These are phyloP conservation scores for Eutypa lata DNA, from an alignment of 2,329 filamentous ascomycete species.

Conservation along the genomic window DNA sequence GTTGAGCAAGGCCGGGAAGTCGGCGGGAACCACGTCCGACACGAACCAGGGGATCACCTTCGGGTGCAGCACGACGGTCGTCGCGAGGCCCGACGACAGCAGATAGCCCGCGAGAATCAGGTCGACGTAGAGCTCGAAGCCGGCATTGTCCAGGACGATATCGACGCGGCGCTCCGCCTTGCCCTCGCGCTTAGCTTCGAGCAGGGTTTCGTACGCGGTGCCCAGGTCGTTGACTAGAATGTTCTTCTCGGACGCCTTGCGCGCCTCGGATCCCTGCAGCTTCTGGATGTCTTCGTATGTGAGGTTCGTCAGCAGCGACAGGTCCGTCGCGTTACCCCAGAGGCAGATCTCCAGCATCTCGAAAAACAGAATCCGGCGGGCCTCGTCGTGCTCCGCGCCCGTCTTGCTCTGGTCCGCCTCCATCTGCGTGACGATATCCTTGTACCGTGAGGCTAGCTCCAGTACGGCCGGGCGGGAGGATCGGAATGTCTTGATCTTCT, in stretches of 20 bases:
- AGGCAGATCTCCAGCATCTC: constrained; percentile 97
- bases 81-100: constrained; percentile 79
- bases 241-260: constrained; percentile 85
- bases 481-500: constrained; percentile 89
- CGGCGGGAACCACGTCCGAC: constrained; percentile 83
- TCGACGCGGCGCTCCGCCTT: constrained; percentile 76
- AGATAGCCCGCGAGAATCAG: constrained; percentile 89
- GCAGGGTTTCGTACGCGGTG: constrained; percentile 66
- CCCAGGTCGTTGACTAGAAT: constrained; percentile 85
- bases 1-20: constrained; percentile 79
- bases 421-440: constrained; percentile 67
- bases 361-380: constrained; percentile 75
- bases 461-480: constrained; percentile 84
- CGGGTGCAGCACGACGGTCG: constrained; percentile 81
- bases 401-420: constrained; percentile 49
- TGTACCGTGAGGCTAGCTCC: constrained; percentile 77
- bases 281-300: constrained; percentile 97
- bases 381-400: constrained; percentile 53
- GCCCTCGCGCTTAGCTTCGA: constrained; percentile 59
- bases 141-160: constrained; percentile 94
- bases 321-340: constrained; percentile 95
- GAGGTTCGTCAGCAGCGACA: constrained; percentile 84
- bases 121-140: constrained; percentile 96
- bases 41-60: constrained; percentile 99
- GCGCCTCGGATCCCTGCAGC: constrained; percentile 82